Evolutionary conservation across 805 yeast species (phyloP).

Genomic region (Candida loeiensis): DNA sequence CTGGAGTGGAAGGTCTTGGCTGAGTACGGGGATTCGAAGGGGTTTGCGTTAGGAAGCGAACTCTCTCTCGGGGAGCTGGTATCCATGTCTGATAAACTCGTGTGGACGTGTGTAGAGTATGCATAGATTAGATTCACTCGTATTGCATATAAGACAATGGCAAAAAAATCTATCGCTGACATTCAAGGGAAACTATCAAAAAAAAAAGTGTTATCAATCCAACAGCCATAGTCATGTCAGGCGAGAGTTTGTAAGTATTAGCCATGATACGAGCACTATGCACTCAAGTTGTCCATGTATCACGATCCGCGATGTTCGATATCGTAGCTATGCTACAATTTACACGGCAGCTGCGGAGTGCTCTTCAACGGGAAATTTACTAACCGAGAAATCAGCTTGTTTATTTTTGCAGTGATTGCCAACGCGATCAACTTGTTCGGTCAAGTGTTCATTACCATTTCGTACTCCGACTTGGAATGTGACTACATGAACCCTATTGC

Average conservation of each 20-base stretch:
- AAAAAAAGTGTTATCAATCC: background rate
- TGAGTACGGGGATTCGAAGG: conserved; percentile 1
- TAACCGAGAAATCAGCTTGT: conserved; percentile 40
- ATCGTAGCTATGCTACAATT: background rate
- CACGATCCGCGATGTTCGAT: background rate
- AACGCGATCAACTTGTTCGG: conserved; percentile 86
- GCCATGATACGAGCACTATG: background rate
- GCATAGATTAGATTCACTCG: background rate
- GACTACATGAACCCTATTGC: conserved; percentile 98
- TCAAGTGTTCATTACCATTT: conserved; percentile 92
- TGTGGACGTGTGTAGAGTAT: conserved; percentile 1
- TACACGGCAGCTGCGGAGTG: background rate
- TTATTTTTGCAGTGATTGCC: conserved; percentile 72
- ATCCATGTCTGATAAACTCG: background rate
- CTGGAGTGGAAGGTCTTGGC: background rate
- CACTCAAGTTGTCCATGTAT: too few relatives aligned
- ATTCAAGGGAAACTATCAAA: background rate
- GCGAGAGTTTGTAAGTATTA: conserved; percentile 28
- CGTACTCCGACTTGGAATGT: conserved; percentile 91
- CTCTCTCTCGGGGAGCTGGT: background rate
- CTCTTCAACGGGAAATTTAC: conserved; percentile 1
- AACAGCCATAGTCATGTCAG: conserved; percentile 17
- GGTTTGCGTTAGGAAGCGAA: conserved; percentile 1
- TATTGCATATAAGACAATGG: background rate
- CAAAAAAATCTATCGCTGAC: conserved; percentile 1